A percentile compares a stretch with the other conserved stretches of the same genome.
phyloP scores from a whole-genome alignment of 805 yeast genomes.

The Jamesozyma hellenica region DNA sequence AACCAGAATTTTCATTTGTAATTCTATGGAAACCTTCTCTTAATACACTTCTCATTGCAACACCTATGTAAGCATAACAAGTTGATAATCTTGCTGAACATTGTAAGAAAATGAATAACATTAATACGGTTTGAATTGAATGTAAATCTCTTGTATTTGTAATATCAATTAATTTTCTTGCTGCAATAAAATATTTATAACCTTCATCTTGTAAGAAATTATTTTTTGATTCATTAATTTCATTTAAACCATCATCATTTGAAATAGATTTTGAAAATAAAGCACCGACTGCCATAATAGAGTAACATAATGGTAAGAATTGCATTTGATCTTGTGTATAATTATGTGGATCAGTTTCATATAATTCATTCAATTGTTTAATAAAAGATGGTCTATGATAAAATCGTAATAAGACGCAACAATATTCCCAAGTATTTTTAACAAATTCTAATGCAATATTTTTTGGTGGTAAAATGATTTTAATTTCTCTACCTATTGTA shows the following conservation, averaged over 20 bases:
- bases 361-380: slow-evolving; percentile 62
- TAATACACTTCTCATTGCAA: slow-evolving; percentile 75
- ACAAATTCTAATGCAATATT: slow-evolving; percentile 64
- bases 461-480: slow-evolving; percentile 65
- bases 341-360: slow-evolving; percentile 65
- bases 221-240: slow-evolving; percentile 7
- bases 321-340: slow-evolving; percentile 71
- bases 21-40: slow-evolving; percentile 79
- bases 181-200: slow-evolving; percentile 74
- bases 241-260: not conserved
- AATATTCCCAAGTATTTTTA: slow-evolving; percentile 74
- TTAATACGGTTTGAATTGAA: slow-evolving; percentile 76
- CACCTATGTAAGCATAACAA: slow-evolving; percentile 84
- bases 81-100: slow-evolving; percentile 79
- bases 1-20: slow-evolving; percentile 37
- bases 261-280: slow-evolving; percentile 41
- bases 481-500: slow-evolving; percentile 40
- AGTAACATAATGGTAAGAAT: slow-evolving; percentile 72
- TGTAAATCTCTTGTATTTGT: slow-evolving; percentile 76
- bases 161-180: slow-evolving; percentile 73
- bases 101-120: slow-evolving; percentile 78
- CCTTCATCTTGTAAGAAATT: slow-evolving; percentile 50
- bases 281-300: slow-evolving; percentile 81
- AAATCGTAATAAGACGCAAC: slow-evolving; percentile 74
- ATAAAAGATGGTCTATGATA: slow-evolving; percentile 79